Conservation (phyloP, 306 rosid species). For the Ceratonia siliqua region DNA sequence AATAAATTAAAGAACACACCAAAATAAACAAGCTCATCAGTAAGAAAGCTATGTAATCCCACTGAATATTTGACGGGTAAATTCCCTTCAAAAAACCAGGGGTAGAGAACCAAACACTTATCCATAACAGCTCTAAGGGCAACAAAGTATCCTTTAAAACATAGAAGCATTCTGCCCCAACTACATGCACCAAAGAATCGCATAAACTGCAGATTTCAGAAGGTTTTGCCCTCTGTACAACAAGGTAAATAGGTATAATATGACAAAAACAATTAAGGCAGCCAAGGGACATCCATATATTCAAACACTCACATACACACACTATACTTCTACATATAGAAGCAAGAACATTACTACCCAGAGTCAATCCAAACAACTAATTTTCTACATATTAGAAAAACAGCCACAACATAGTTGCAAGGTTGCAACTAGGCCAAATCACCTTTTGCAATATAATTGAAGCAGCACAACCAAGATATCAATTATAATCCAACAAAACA, state of each 20-base stretch:
- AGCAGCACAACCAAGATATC: neutral
- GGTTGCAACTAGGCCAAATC: neutral
- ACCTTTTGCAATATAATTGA: neutral
- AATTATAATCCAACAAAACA: neutral
- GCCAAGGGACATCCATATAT: neutral
- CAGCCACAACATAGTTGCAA: neutral
- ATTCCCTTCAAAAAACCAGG: neutral
- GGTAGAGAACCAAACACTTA: neutral
- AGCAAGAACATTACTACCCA: neutral
- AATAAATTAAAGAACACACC: neutral
- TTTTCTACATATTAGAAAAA: neutral
- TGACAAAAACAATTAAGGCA: neutral
- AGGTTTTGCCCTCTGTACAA: neutral
- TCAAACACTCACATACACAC: neutral
- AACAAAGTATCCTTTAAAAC: neutral
- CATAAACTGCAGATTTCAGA: neutral
- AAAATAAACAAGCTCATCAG: neutral
- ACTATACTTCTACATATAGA: neutral
- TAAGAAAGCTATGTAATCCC: neutral
- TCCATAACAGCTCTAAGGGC: neutral
- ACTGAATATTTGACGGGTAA: neutral
- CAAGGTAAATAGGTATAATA: neutral
- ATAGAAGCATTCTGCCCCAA: neutral
- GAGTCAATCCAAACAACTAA: neutral
- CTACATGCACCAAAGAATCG: neutral